Conservation (phyloP, 805 yeast species). For the Wickerhamomyces tratensis region DNA sequence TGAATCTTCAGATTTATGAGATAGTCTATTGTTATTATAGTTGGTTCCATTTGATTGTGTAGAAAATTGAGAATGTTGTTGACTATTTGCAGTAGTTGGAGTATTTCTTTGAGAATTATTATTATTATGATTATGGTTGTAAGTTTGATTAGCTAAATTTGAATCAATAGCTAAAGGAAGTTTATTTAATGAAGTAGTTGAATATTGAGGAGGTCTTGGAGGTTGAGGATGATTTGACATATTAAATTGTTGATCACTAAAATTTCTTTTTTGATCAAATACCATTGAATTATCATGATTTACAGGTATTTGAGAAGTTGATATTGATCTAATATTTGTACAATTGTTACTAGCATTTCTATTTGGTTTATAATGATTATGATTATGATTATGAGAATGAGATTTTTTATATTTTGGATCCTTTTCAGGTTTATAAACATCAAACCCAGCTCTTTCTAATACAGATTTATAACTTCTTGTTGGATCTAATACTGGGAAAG, state of each 20-base stretch:
- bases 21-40: too few species aligned
- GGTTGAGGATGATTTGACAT: too few species aligned
- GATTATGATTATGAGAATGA: too few species aligned
- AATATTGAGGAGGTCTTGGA: too few species aligned
- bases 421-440: slow-evolving; percentile 29
- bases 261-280: too few species aligned
- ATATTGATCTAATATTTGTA: slow-evolving; percentile 5
- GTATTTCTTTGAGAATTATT: too few species aligned
- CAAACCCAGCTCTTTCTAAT: slow-evolving; percentile 79
- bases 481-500: slow-evolving; percentile 63
- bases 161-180: slow-evolving; percentile 6
- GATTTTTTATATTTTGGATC: not conserved
- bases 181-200: too few species aligned
- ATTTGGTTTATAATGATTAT: not conserved
- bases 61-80: too few species aligned
- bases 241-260: too few species aligned
- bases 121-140: not conserved
- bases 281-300: not conserved
- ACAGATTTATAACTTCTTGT: slow-evolving; percentile 57
- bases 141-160: slow-evolving; percentile 4
- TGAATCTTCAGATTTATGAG: too few species aligned
- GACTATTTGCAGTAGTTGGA: too few species aligned
- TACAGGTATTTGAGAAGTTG: slow-evolving; percentile 3
- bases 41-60: too few species aligned
- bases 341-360: not conserved